phyloP scores from a whole-genome alignment of 2,329 filamentous ascomycete genomes.

The Hypomyces rosellus region DNA sequence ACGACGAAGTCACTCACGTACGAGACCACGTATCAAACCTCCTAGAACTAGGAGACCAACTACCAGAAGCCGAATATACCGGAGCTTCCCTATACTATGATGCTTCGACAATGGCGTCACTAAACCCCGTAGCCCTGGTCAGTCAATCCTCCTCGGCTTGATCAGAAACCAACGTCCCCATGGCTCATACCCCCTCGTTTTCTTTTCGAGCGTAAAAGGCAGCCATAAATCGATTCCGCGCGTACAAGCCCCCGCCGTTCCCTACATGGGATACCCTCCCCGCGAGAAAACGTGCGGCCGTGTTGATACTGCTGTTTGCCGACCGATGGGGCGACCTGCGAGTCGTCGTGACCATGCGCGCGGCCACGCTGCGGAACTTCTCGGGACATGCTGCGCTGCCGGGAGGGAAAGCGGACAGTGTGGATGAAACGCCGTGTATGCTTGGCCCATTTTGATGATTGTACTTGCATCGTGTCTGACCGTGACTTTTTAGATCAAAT shows the following conservation, averaged over 20 bases:
- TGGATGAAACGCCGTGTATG: conserved; percentile 55
- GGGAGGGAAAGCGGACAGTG: conserved; percentile 62
- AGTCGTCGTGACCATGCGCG: conserved; percentile 63
- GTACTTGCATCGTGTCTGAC: background rate
- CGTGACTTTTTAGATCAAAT: conserved; percentile 58
- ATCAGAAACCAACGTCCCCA: background rate
- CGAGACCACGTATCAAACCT: conserved; percentile 4
- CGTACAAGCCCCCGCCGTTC: conserved; percentile 55
- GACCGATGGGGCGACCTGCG: conserved; percentile 73
- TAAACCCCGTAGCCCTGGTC: conserved; percentile 49
- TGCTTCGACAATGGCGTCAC: conserved; percentile 49
- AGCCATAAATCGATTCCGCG: conserved; percentile 53
- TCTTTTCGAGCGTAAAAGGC: conserved; percentile 32
- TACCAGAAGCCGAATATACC: conserved; percentile 14
- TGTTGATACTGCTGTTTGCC: conserved; percentile 81
- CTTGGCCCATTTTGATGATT: conserved; percentile 1
- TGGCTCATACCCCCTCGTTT: background rate
- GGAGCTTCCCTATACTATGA: conserved; percentile 51
- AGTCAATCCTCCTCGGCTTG: conserved; percentile 24
- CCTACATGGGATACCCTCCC: conserved; percentile 57
- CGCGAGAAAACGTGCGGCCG: conserved; percentile 68
- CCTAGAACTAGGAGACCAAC: conserved; percentile 2
- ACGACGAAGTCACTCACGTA: conserved; percentile 20
- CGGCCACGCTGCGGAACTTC: conserved; percentile 56
- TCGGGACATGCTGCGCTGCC: conserved; percentile 86